Evolutionary conservation across 495 filamentous ascomycete genomes (phyloP).

Genomic region (Xylaria intraflava): DNA sequence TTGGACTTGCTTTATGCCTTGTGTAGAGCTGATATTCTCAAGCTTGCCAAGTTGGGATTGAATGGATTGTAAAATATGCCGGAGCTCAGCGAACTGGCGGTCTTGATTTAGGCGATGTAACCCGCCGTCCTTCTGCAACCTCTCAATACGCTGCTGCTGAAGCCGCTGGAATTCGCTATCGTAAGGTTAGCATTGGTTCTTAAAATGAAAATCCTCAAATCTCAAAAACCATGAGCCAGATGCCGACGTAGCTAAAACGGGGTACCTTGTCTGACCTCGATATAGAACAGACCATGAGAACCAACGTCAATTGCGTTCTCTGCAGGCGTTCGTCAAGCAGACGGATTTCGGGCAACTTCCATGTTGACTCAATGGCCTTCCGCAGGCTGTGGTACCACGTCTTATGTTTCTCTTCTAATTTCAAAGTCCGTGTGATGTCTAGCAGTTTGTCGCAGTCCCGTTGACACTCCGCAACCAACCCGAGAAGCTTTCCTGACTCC

Average conservation of each 20-base stretch:
- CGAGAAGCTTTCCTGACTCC: background rate
- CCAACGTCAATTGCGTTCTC: constrained; percentile 3
- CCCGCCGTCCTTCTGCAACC: constrained; percentile 1
- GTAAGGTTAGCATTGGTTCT: background rate
- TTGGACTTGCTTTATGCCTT: background rate
- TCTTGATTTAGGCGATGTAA: constrained; percentile 4
- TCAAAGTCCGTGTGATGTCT: background rate
- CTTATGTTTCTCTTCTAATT: background rate
- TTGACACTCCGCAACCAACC: constrained; percentile 1
- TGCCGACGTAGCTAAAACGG: background rate
- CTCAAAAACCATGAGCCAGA: too few species aligned
- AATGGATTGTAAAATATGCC: constrained; percentile 3
- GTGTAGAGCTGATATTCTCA: background rate
- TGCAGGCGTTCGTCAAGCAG: background rate
- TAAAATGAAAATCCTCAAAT: background rate
- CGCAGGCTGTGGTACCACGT: background rate
- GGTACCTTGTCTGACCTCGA: background rate
- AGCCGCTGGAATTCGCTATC: constrained; percentile 1
- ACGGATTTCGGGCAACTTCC: constrained; percentile 1
- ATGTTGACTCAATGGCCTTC: constrained; percentile 1
- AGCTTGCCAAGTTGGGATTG: constrained; percentile 1
- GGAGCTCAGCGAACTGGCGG: constrained; percentile 4
- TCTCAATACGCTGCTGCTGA: constrained; percentile 4
- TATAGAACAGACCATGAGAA: constrained; percentile 1
- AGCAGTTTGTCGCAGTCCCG: background rate